These are phyloP conservation scores for Phellopilus nigrolimitatus DNA, from an alignment of 1,284 basidiomycete species.

Conservation along the genomic window DNA sequence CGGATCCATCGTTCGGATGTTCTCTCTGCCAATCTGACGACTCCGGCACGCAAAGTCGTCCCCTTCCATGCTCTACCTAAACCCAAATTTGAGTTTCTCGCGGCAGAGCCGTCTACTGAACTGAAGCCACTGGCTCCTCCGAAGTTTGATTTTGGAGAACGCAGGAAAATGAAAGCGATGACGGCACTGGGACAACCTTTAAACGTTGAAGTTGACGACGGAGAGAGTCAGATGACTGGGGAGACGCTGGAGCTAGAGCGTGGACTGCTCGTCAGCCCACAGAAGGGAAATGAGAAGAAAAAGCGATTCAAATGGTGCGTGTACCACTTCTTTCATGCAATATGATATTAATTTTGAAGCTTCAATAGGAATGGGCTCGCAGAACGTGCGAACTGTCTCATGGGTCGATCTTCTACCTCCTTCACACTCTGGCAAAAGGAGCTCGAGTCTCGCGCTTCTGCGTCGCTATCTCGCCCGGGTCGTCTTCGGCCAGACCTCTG, in stretches of 20 bases:
- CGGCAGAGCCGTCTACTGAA: neutral
- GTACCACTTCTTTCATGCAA: neutral
- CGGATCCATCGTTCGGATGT: neutral
- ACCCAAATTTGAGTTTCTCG: neutral
- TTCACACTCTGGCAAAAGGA: constrained; percentile 48
- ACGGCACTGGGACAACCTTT: constrained; percentile 4
- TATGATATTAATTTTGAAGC: constrained; percentile 1
- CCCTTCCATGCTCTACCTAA: constrained; percentile 9
- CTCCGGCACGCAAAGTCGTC: constrained; percentile 10
- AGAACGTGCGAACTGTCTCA: constrained; percentile 37
- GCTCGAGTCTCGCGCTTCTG: constrained; percentile 28
- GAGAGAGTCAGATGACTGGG: constrained; percentile 3
- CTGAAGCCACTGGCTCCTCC: neutral
- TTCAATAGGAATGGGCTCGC: constrained; percentile 44
- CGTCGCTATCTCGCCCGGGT: neutral
- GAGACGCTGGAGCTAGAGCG: constrained; percentile 29
- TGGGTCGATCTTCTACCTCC: constrained; percentile 37
- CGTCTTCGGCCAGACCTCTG: constrained; percentile 31
- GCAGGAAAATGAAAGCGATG: constrained; percentile 9
- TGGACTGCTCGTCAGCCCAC: constrained; percentile 40
- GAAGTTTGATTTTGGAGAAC: constrained; percentile 10
- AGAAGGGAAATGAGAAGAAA: constrained; percentile 35
- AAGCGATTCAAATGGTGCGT: constrained; percentile 33
- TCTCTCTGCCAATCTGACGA: neutral
- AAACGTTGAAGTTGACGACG: neutral